Evolutionary conservation across 1,139 yeast species (phyloP).

Genomic region (Lodderomyces margitis): DNA sequence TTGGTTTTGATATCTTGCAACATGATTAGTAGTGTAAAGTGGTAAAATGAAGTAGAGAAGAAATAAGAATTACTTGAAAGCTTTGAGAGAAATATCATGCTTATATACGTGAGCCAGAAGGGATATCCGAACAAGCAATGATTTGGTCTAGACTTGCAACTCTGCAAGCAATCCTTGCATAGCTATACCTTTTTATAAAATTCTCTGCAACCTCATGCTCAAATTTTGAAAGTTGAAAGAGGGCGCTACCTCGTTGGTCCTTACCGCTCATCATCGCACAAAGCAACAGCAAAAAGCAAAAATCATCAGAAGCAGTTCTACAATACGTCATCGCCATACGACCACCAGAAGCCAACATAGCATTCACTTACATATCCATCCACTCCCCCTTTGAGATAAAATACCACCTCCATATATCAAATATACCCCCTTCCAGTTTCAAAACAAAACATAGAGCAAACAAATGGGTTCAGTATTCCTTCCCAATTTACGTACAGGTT

Average conservation of each 20-base stretch:
- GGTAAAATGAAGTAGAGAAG: too few relatives aligned
- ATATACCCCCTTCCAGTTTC: background rate
- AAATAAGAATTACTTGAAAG: background rate
- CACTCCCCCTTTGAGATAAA: background rate
- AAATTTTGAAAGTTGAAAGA: background rate
- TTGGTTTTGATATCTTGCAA: slow-evolving; percentile 13
- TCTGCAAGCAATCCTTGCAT: too few relatives aligned
- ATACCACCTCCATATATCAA: background rate
- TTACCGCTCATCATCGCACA: too few relatives aligned
- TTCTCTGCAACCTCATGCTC: background rate
- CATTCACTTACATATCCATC: background rate
- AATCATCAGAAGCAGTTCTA: background rate
- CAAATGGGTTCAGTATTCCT: slow-evolving; percentile 84
- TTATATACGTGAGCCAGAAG: too few relatives aligned
- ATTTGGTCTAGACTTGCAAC: background rate
- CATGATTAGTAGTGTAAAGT: slow-evolving; percentile 7
- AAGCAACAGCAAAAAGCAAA: background rate
- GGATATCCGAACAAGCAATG: too few relatives aligned
- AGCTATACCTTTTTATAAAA: background rate
- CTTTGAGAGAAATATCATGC: too few relatives aligned
- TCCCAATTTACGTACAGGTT: slow-evolving; percentile 83
- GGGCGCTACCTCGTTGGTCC: background rate
- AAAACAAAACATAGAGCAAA: background rate
- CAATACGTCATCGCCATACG: slow-evolving; percentile 1
- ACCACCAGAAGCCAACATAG: background rate